phyloP scores from a whole-genome alignment of 2,329 filamentous ascomycete genomes.

The Rachicladosporium sp. region DNA sequence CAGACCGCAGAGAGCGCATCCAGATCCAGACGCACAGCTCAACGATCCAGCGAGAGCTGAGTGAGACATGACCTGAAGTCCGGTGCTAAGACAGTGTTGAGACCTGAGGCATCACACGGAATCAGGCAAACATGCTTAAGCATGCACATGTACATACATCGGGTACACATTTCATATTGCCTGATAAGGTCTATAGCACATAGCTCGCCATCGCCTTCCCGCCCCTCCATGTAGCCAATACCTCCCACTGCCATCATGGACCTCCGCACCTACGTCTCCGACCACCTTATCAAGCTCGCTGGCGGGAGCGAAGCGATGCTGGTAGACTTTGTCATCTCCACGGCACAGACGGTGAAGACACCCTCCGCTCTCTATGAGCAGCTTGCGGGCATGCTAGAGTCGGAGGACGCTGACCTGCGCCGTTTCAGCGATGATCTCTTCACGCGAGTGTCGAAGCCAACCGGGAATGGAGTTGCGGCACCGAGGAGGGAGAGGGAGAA shows the following conservation, averaged over 20 bases:
- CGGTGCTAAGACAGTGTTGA: too few relatives aligned
- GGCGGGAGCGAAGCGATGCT: constrained; percentile 44
- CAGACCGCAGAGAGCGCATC: too few relatives aligned
- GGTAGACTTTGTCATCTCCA: constrained; percentile 45
- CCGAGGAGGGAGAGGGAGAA: constrained; percentile 14
- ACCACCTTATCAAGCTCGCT: constrained; percentile 40
- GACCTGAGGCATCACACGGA: too few relatives aligned
- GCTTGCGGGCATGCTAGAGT: constrained; percentile 40
- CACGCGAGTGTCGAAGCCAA: constrained; percentile 15
- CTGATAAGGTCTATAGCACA: too few relatives aligned
- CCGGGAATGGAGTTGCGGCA: not conserved
- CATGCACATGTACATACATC: too few relatives aligned
- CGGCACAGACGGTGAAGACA: constrained; percentile 39
- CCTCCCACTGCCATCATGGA: constrained; percentile 19
- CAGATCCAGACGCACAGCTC: too few relatives aligned
- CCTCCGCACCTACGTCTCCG: constrained; percentile 29
- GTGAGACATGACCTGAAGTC: too few relatives aligned
- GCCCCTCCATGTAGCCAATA: not conserved
- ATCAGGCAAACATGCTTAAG: too few relatives aligned
- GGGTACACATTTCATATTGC: too few relatives aligned
- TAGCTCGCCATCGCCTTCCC: not conserved
- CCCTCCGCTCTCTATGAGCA: constrained; percentile 37
- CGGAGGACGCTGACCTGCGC: constrained; percentile 31
- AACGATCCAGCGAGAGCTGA: too few relatives aligned
- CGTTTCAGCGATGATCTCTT: constrained; percentile 38